These are phyloP conservation scores for Apiosordaria backusii DNA, from an alignment of 495 filamentous ascomycete genomes.

Conservation along the genomic window DNA sequence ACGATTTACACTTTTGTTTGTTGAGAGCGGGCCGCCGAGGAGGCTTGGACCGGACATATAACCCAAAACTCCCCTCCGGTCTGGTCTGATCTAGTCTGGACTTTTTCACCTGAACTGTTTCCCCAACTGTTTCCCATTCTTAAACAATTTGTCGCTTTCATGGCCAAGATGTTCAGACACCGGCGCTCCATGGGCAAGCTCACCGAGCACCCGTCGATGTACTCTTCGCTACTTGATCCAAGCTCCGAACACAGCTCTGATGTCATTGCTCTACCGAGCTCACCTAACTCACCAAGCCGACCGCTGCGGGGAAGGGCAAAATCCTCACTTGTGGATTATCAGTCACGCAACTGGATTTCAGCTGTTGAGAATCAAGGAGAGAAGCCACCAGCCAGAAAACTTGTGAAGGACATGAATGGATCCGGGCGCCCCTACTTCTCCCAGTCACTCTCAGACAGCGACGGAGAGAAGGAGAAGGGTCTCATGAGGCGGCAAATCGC, in stretches of 20 bases:
- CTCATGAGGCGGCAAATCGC: conserved; percentile 27
- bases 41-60: not conserved
- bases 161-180: conserved; percentile 25
- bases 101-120: not conserved
- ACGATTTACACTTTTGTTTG: not conserved
- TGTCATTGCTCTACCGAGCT: not conserved
- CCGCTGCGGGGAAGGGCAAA: conserved; percentile 9
- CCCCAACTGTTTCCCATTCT: not conserved
- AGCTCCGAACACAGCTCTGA: conserved; percentile 9
- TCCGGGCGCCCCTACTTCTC: conserved; percentile 28
- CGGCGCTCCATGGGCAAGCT: conserved; percentile 3
- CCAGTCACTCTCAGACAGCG: conserved; percentile 27
- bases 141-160: conserved; percentile 2
- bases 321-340: conserved; percentile 4
- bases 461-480: conserved; percentile 27
- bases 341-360: conserved; percentile 24
- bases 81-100: not conserved
- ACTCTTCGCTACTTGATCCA: conserved; percentile 32
- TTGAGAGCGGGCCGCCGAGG: not conserved
- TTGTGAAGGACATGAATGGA: conserved; percentile 31
- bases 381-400: conserved; percentile 28
- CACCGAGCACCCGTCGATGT: conserved; percentile 20
- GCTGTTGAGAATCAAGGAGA: conserved; percentile 24
- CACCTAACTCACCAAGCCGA: not conserved
- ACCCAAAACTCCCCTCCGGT: not conserved